Conservation (phyloP, 2,329 filamentous ascomycete species). For the Zymoseptoria ardabiliae region DNA sequence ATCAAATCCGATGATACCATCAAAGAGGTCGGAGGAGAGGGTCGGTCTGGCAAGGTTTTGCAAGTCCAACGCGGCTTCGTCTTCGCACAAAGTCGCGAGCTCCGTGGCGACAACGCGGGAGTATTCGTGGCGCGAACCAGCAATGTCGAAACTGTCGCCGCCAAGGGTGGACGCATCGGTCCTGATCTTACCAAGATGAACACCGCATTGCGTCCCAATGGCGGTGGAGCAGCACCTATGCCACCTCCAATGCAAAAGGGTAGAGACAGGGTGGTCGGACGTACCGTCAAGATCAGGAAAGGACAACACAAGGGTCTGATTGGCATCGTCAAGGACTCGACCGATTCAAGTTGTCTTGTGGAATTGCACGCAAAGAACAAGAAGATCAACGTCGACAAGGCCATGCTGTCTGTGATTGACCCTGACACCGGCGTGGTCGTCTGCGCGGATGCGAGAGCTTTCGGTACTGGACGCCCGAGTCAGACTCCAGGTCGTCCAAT, state of each 20-base stretch:
- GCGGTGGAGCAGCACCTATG: conserved; percentile 47
- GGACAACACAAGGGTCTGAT: conserved; percentile 88
- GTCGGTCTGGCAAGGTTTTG: conserved; percentile 78
- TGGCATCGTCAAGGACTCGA: conserved; percentile 92
- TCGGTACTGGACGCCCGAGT: conserved; percentile 11
- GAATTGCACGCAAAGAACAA: conserved; percentile 94
- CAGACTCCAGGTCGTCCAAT: conserved; percentile 12
- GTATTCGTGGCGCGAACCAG: conserved; percentile 81
- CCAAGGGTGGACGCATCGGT: conserved; percentile 77
- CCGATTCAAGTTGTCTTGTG: conserved; percentile 75
- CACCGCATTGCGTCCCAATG: conserved; percentile 64
- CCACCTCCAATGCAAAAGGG: conserved; percentile 67
- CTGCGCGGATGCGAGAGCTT: conserved; percentile 47
- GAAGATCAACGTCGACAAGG: conserved; percentile 75
- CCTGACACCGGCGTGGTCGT: conserved; percentile 68
- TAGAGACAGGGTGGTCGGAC: conserved; percentile 77
- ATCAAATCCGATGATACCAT: conserved; percentile 88
- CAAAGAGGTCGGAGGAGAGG: conserved; percentile 80
- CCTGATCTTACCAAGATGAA: conserved; percentile 89
- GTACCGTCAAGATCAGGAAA: conserved; percentile 81
- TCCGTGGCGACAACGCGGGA: conserved; percentile 70
- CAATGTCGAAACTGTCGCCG: conserved; percentile 85
- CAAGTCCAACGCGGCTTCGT: conserved; percentile 91
- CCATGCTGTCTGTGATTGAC: conserved; percentile 78
- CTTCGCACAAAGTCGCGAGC: conserved; percentile 78